Base-by-base conservation (phyloP, 352 stramenopile genomes). In the Pythium coloratum region DNA sequence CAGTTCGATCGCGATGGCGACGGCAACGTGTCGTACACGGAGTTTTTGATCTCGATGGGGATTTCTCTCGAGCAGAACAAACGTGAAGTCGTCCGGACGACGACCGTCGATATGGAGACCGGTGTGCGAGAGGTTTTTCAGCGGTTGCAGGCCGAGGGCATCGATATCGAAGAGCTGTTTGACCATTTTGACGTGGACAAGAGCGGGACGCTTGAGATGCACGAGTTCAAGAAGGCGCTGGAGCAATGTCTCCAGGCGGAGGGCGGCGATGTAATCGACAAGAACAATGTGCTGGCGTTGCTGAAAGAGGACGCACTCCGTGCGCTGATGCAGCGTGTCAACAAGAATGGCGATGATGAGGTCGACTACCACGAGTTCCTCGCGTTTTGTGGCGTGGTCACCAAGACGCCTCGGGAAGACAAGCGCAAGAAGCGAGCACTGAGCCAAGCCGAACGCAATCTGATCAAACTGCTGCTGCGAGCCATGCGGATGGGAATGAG, bases 331-430 rank as follows among this genome's bases (percentile, higher is more conserved):
- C 66, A 75, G n/a, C 69, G 65, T 8, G 76, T 89, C n/a, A 91
- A 95, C 58, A 58, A 74, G 0, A 78, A 95, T 58, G 77, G 75
- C 3, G 80, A 90, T 63, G 67, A 74, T 30, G 75, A 76, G 12
- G 83, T 95, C 9, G 78, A 90, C 63, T 90, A 90, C 57, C 62
- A 71, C 1, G 87, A 94, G 64, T 91, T 95, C 24, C 75, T 94
- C 16, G 40, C 61, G 3, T 77, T 89, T 10, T 83, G 76, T 30
- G 83, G 83, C 3, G 66, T 89, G 33, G 67, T 71, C 0, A 40
- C 47, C 10, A 64, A 76, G 1, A 73, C 73, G 1, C 56, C 73
- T 18, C 32, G 60, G 16, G 36, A 58, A 6, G 61, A 68, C 12
- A 71, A 64, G 12, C 54, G 63, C 2, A 60, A 64, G 2, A 68